Evolutionary conservation across 495 filamentous ascomycete species (phyloP).

Genomic region (Penicillium canescens): DNA sequence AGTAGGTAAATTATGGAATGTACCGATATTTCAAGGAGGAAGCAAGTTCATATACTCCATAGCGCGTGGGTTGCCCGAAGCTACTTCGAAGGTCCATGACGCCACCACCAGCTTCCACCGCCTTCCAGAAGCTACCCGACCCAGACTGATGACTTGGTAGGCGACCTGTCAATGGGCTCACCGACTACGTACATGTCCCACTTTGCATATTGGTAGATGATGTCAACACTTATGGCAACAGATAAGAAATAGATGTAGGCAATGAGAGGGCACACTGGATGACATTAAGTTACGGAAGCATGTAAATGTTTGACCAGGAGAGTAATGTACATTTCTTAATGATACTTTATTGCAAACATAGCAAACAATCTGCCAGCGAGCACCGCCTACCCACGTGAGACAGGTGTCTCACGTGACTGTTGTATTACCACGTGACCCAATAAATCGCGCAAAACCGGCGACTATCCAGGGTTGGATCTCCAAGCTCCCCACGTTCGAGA

Average conservation of each 20-base stretch:
- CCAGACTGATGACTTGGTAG: not conserved
- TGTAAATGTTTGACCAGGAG: too few species aligned
- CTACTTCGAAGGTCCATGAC: constrained; percentile 29
- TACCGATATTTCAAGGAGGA: constrained; percentile 5
- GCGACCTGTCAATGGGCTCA: not conserved
- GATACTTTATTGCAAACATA: too few species aligned
- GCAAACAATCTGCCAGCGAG: too few species aligned
- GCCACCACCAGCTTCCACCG: constrained; percentile 38
- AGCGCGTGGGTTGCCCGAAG: constrained; percentile 21
- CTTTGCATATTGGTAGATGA: too few species aligned
- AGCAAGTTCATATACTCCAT: constrained; percentile 26
- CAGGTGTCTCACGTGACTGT: not conserved
- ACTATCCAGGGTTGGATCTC: not conserved
- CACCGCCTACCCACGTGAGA: not conserved
- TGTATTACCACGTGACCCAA: not conserved
- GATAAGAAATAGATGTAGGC: not conserved
- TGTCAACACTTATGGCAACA: too few species aligned
- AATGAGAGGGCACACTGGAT: too few species aligned
- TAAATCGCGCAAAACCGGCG: constrained; percentile 10
- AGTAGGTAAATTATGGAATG: constrained; percentile 1
- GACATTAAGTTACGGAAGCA: too few species aligned
- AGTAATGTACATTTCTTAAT: too few species aligned
- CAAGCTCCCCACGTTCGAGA: constrained; percentile 1
- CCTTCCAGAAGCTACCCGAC: constrained; percentile 39
- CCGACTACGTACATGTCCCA: too few species aligned